Base-by-base conservation (phyloP, 1,284 basidiomycete genomes). In the Prillingera fragicola region DNA sequence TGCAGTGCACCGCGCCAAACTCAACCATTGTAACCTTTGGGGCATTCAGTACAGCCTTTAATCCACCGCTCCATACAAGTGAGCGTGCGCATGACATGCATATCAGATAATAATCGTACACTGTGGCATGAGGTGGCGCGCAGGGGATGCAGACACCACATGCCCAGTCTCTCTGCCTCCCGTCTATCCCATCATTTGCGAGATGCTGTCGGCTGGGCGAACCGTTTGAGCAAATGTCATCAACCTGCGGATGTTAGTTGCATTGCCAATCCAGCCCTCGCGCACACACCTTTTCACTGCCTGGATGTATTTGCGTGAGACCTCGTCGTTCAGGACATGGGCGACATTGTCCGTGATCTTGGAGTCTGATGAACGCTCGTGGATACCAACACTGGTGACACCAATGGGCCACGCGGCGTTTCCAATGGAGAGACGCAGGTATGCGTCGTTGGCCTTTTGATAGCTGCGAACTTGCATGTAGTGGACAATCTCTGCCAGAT, bases 401-500 rank as follows among this genome's bases (percentile, higher is more conserved):
- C 95, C 95, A 63, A 99, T 97, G 1, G 95, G 95, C 95, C 95
- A 99, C 1, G 95, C 92, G 0, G 95, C 94, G 64, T 96, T 99
- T 14, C 95, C 95, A 52, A 99, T 99, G 4, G 87, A 92, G 25
- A 99, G 75, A 19, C 94, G 85, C 14, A 99, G 80, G 69, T 99
- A 99, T 0, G 91, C 85, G 66, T 99, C 95, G 63, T 98, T 98
- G 1, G 95, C 95, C 47, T 78, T 80, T 61, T 95, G 85, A 62
- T 98, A 99, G 68, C 92, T 81, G 22, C 95, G 82, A 55, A 80
- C 85, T 68, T 99, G 95, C 86, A 96, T 91, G 70, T 89, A 76
- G 63, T 97, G 87, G 3, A 97, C 87, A 49, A 99, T 95, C 69
- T 99, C 92, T 8, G 94, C 84, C 36, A 98, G 84, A 25, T 86